Evolutionary conservation across 306 rosid species (phyloP).

Genomic region (Cicer pinnatifidum): DNA sequence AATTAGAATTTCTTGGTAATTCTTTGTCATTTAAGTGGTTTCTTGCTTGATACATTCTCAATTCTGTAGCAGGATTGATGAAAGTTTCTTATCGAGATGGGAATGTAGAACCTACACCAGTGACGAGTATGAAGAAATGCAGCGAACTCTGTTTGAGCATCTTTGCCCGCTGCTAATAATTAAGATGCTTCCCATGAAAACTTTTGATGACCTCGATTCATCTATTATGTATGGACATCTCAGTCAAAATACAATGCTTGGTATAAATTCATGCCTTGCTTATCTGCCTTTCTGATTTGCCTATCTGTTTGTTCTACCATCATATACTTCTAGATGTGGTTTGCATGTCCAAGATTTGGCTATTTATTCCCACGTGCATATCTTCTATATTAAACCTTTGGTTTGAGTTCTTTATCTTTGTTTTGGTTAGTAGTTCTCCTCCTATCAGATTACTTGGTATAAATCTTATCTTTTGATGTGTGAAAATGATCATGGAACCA

Average conservation of each 20-base stretch:
- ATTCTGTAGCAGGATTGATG: slow-evolving; percentile 60
- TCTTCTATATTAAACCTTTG: slow-evolving; percentile 5
- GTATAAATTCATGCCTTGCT: slow-evolving; percentile 46
- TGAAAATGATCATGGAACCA: neutral
- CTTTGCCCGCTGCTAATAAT: slow-evolving; percentile 86
- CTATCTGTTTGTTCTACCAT: slow-evolving; percentile 19
- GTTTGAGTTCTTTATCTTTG: slow-evolving; percentile 11
- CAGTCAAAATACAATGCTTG: slow-evolving; percentile 52
- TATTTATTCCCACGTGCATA: neutral
- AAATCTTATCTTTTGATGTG: slow-evolving; percentile 7
- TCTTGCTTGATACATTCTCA: slow-evolving; percentile 38
- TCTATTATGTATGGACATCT: slow-evolving; percentile 66
- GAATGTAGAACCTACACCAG: slow-evolving; percentile 52
- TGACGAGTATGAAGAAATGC: slow-evolving; percentile 65
- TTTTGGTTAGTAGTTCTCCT: neutral
- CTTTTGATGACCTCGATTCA: slow-evolving; percentile 69
- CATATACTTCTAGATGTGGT: neutral
- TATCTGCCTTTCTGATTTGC: slow-evolving; percentile 41
- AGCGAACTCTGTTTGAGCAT: slow-evolving; percentile 72
- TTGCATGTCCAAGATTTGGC: slow-evolving; percentile 11
- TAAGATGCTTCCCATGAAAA: slow-evolving; percentile 87
- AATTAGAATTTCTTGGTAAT: slow-evolving; percentile 18
- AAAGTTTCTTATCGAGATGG: slow-evolving; percentile 57
- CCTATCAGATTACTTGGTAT: slow-evolving; percentile 22
- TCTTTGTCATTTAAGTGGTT: slow-evolving; percentile 26